phyloP scores from a whole-genome alignment of 805 yeast genomes.

The Kregervanrija fluxuum region DNA sequence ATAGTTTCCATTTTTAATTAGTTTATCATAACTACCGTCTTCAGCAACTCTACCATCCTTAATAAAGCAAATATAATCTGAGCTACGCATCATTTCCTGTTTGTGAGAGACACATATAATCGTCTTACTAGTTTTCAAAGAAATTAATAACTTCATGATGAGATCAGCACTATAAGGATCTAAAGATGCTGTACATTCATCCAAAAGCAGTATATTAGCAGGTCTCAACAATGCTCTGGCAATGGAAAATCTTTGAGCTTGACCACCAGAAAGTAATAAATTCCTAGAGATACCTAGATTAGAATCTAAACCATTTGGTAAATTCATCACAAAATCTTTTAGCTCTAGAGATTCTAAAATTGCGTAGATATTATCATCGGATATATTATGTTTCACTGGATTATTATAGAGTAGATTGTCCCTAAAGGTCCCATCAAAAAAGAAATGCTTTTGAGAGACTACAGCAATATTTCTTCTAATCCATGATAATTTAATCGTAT shows the following conservation, averaged over 20 bases:
- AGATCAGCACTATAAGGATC: slow-evolving; percentile 54
- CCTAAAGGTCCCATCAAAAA: slow-evolving; percentile 66
- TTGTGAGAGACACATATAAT: slow-evolving; percentile 71
- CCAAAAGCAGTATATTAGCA: slow-evolving; percentile 65
- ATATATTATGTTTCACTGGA: slow-evolving; percentile 10
- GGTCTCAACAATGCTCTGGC: slow-evolving; percentile 71
- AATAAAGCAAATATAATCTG: slow-evolving; percentile 44
- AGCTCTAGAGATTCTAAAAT: slow-evolving; percentile 43
- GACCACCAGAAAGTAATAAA: slow-evolving; percentile 76
- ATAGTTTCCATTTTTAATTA: slow-evolving; percentile 7
- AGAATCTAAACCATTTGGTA: slow-evolving; percentile 57
- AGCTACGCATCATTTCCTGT: slow-evolving; percentile 51
- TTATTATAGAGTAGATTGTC: slow-evolving; percentile 68
- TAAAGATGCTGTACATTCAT: slow-evolving; percentile 86
- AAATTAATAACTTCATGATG: slow-evolving; percentile 43
- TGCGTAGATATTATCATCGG: slow-evolving; percentile 28
- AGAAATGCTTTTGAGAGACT: slow-evolving; percentile 68
- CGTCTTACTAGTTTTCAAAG: slow-evolving; percentile 26
- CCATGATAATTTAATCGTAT: slow-evolving; percentile 35
- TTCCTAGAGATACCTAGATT: slow-evolving; percentile 40
- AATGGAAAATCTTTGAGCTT: slow-evolving; percentile 75
- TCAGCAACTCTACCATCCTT: slow-evolving; percentile 43
- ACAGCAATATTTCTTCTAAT: slow-evolving; percentile 52
- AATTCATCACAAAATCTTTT: slow-evolving; percentile 42
- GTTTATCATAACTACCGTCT: slow-evolving; percentile 28